Evolutionary conservation across 768 basidiomycete species (phyloP).

Genomic region (Suillus occidentalis): DNA sequence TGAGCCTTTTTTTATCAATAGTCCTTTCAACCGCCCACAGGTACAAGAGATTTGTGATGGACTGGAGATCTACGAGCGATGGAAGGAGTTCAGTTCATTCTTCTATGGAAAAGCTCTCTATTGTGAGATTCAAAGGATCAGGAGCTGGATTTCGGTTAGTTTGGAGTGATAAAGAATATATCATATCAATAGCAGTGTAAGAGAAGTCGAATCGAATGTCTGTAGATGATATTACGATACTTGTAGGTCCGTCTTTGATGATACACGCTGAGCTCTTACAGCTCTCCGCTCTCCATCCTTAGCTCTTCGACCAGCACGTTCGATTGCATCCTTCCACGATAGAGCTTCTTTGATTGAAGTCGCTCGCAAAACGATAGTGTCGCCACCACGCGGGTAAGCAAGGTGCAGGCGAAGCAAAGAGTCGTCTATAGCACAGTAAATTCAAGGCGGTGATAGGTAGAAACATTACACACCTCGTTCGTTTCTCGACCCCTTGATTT

Average conservation of each 20-base stretch:
- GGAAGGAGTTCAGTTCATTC: no score
- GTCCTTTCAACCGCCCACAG: no score
- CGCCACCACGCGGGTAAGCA: constrained; percentile 73
- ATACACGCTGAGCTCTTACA: background rate
- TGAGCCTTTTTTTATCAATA: no score
- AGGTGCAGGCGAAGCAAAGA: constrained; percentile 63
- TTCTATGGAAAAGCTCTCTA: no score
- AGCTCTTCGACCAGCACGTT: constrained; percentile 14
- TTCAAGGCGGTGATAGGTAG: background rate
- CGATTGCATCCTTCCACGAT: constrained; percentile 47
- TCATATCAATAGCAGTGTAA: background rate
- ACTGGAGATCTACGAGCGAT: no score
- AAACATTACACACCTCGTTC: constrained; percentile 45
- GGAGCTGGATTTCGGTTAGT: background rate
- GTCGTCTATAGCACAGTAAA: constrained; percentile 49
- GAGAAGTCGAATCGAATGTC: background rate
- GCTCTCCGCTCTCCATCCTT: constrained; percentile 10
- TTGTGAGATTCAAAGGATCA: background rate
- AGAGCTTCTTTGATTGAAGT: constrained; percentile 59
- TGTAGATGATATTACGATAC: background rate
- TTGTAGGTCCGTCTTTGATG: background rate
- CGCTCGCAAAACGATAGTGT: constrained; percentile 61
- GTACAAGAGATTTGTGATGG: no score
- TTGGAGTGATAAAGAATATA: background rate
- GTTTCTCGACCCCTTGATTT: constrained; percentile 50